These are phyloP conservation scores for Candida pseudofarinosa DNA, from an alignment of 805 yeast species.

Conservation along the genomic window DNA sequence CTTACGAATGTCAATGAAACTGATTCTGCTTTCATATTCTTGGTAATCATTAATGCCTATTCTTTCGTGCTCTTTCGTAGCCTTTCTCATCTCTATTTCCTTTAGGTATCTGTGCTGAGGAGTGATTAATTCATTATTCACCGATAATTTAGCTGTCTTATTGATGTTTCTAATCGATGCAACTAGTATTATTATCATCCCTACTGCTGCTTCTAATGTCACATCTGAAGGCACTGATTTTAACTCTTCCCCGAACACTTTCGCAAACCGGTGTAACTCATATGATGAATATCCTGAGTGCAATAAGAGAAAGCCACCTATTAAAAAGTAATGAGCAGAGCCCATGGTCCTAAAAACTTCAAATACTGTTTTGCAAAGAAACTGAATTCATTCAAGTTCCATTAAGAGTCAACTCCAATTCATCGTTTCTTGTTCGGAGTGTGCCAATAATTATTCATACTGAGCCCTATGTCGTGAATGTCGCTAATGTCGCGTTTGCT, in stretches of 20 bases:
- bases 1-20: conserved; percentile 45
- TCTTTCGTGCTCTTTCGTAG: conserved; percentile 44
- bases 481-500: too few relatives aligned
- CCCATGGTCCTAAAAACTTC: too few relatives aligned
- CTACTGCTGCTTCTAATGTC: conserved; percentile 46
- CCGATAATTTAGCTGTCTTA: conserved; percentile 16
- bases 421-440: too few relatives aligned
- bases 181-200: conserved; percentile 39
- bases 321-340: conserved; percentile 6
- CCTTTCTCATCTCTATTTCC: conserved; percentile 44
- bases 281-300: conserved; percentile 55
- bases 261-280: conserved; percentile 42
- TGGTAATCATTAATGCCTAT: conserved; percentile 47
- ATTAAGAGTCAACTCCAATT: too few relatives aligned
- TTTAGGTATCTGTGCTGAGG: conserved; percentile 34
- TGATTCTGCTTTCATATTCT: conserved; percentile 45
- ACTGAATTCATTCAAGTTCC: too few relatives aligned
- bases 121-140: conserved; percentile 23
- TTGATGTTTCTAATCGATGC: conserved; percentile 34
- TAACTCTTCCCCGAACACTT: conserved; percentile 7
- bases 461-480: too few relatives aligned
- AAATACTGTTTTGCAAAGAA: too few relatives aligned
- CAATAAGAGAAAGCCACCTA: conserved; percentile 22
- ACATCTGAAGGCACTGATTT: conserved; percentile 43
- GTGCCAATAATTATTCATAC: too few relatives aligned